phyloP scores from a whole-genome alignment of 345 rosid genomes.

The Boechera divaricarpa region DNA sequence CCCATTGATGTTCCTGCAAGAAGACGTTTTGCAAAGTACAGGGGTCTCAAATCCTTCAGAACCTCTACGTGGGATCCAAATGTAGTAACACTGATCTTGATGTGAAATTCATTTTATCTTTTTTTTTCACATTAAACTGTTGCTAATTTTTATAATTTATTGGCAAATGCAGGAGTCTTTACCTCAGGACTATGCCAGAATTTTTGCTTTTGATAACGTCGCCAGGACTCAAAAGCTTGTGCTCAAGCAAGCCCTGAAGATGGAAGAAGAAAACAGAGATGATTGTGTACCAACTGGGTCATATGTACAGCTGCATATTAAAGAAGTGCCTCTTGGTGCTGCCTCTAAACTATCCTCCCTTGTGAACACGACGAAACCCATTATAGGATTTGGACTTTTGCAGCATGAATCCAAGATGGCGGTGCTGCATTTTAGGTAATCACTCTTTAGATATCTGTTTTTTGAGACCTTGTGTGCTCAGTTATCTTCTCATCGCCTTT shows the following conservation, averaged over 20 bases:
- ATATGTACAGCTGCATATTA: constrained; percentile 73
- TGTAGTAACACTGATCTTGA: constrained; percentile 48
- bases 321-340: constrained; percentile 65
- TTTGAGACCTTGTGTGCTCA: constrained; percentile 13
- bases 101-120: constrained; percentile 17
- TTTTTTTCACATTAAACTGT: constrained; percentile 5
- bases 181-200: constrained; percentile 89
- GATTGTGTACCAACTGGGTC: constrained; percentile 66
- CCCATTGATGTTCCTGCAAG: constrained; percentile 88
- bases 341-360: constrained; percentile 62
- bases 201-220: constrained; percentile 90
- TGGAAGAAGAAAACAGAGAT: constrained; percentile 61
- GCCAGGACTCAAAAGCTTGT: constrained; percentile 85
- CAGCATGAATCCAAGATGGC: constrained; percentile 98
- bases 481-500: constrained; percentile 26
- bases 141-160: constrained; percentile 18
- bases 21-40: constrained; percentile 87
- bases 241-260: constrained; percentile 59
- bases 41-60: constrained; percentile 95
- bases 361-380: constrained; percentile 53
- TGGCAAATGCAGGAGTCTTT: constrained; percentile 76
- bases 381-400: constrained; percentile 80
- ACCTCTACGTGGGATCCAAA: constrained; percentile 97
- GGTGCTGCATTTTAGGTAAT: constrained; percentile 94
- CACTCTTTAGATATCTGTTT: constrained; percentile 21